A percentile compares a stretch with the other conserved stretches of the same genome.
These are phyloP conservation scores for Protostelium mycophagum DNA, from an alignment of 78 protist species.

Conservation along the genomic window DNA sequence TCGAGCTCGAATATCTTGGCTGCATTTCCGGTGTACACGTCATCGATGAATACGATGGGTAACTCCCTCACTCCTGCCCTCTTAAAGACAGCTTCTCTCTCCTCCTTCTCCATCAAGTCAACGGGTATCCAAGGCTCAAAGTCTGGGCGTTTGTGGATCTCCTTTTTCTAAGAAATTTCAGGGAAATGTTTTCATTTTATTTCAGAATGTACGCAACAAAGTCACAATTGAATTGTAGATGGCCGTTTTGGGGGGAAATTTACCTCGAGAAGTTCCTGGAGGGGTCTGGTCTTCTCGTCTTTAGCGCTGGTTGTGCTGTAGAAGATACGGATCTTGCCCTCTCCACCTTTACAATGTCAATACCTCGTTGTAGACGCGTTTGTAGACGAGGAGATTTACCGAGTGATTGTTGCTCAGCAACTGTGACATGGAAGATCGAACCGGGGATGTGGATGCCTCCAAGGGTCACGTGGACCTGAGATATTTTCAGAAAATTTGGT, in stretches of 20 bases:
- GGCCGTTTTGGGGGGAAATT: not conserved
- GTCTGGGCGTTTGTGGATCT: constrained; percentile 3
- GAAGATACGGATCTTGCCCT: constrained; percentile 5
- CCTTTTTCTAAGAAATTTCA: not conserved
- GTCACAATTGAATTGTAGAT: not conserved
- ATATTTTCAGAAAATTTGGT: no score
- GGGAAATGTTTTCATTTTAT: no score
- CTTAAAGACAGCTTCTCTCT: constrained; percentile 2
- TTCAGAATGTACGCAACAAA: not conserved
- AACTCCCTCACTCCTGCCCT: not conserved
- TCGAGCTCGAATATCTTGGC: not conserved
- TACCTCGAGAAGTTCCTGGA: constrained; percentile 8
- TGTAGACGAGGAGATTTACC: no score
- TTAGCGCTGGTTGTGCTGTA: constrained; percentile 2
- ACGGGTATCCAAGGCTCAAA: constrained; percentile 17
- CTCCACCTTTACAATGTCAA: no score
- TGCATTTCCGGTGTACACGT: not conserved
- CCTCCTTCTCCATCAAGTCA: constrained; percentile 8
- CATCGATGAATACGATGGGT: constrained; percentile 10
- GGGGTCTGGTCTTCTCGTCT: constrained; percentile 3
- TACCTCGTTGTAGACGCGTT: no score
- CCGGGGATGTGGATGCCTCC: constrained; percentile 6
- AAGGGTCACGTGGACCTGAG: not conserved
- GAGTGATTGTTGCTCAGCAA: not conserved
- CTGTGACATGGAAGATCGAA: not conserved